These are phyloP conservation scores for Dactylonectria macrodidyma DNA, from an alignment of 2,329 filamentous ascomycete species.

Conservation along the genomic window DNA sequence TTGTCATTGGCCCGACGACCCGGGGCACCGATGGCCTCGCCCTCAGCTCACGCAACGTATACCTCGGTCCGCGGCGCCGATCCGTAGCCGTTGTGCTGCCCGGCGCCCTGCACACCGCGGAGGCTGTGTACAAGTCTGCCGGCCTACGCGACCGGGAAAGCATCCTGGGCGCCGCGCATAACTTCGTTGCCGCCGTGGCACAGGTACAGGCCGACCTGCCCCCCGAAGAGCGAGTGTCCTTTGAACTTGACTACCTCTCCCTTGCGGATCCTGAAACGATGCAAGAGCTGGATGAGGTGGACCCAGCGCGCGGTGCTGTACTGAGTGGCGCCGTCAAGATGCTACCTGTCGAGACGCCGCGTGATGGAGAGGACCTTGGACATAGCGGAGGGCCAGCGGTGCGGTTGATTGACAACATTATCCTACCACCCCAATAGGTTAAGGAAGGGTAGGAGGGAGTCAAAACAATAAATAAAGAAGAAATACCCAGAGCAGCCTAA, in stretches of 20 bases:
- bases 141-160: slow-evolving; percentile 68
- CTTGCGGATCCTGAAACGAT: slow-evolving; percentile 89
- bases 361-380: slow-evolving; percentile 81
- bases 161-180: slow-evolving; percentile 80
- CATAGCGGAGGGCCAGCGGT: slow-evolving; percentile 81
- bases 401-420: slow-evolving; percentile 94
- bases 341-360: slow-evolving; percentile 81
- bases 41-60: slow-evolving; percentile 94
- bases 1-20: slow-evolving; percentile 81
- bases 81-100: slow-evolving; percentile 80
- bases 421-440: slow-evolving; percentile 66
- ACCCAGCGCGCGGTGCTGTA: slow-evolving; percentile 81
- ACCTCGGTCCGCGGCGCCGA: slow-evolving; percentile 84
- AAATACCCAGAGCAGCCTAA: slow-evolving; percentile 38
- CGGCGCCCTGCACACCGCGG: slow-evolving; percentile 78
- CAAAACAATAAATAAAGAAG: slow-evolving; percentile 12
- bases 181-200: slow-evolving; percentile 68
- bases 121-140: slow-evolving; percentile 72
- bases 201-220: slow-evolving; percentile 74
- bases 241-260: slow-evolving; percentile 93
- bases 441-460: slow-evolving; percentile 26
- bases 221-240: slow-evolving; percentile 75
- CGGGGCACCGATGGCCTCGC: slow-evolving; percentile 88
- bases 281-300: slow-evolving; percentile 81
- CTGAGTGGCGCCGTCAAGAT: slow-evolving; percentile 94